phyloP scores from a whole-genome alignment of 108 stramenopile genomes.

The Fragilariopsis cylindrus region DNA sequence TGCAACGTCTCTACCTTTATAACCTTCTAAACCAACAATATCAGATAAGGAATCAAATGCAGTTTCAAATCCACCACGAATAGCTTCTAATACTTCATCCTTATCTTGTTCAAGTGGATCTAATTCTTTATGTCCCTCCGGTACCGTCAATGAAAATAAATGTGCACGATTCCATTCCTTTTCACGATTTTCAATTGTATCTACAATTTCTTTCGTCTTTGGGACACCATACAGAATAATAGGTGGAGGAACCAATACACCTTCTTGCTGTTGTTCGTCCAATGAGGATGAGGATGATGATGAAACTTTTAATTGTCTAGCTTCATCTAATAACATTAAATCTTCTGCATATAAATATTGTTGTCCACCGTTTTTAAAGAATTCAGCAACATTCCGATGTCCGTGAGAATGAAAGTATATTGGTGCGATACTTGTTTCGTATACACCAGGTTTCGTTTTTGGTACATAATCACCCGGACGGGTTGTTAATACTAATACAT shows the following conservation, averaged over 20 bases:
- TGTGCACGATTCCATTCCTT: slow-evolving; percentile 62
- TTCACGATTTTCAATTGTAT: slow-evolving; percentile 1
- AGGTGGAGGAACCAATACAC: slow-evolving; percentile 62
- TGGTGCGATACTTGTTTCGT: slow-evolving; percentile 71
- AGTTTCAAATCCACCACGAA: slow-evolving; percentile 69
- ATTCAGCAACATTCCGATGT: slow-evolving; percentile 58
- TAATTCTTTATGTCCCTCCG: slow-evolving; percentile 59
- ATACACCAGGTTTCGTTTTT: slow-evolving; percentile 66
- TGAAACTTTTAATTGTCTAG: neutral
- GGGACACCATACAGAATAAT: slow-evolving; percentile 60
- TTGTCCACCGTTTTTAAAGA: slow-evolving; percentile 78
- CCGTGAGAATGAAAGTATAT: slow-evolving; percentile 73
- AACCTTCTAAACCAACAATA: slow-evolving; percentile 34
- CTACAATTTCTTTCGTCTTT: neutral
- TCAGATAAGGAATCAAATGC: slow-evolving; percentile 74
- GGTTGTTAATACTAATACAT: slow-evolving; percentile 66
- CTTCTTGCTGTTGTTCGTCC: neutral
- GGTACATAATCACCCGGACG: slow-evolving; percentile 60
- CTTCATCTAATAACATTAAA: slow-evolving; percentile 67
- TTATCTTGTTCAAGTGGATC: slow-evolving; percentile 58
- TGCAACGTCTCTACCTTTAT: slow-evolving; percentile 29
- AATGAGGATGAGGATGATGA: neutral
- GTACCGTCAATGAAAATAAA: slow-evolving; percentile 66
- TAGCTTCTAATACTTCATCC: slow-evolving; percentile 65
- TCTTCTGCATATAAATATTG: slow-evolving; percentile 85